phyloP scores from a whole-genome alignment of 2,329 filamentous ascomycete species.

The Allantophomopsis lycopodina region DNA sequence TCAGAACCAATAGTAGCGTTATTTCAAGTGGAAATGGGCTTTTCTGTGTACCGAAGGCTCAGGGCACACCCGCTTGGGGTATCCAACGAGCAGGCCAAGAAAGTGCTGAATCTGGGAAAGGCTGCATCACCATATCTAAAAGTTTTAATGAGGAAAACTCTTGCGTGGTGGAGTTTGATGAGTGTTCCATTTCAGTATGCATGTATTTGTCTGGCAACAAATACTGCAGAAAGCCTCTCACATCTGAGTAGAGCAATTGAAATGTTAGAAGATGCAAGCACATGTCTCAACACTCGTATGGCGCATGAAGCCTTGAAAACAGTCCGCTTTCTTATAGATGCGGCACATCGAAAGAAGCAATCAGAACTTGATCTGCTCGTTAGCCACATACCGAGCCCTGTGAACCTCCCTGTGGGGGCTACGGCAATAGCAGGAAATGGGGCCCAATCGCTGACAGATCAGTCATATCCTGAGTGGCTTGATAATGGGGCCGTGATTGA shows the following conservation, averaged over 20 bases:
- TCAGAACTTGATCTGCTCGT: constrained; percentile 9
- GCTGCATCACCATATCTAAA: constrained; percentile 19
- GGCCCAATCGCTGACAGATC: constrained; percentile 4
- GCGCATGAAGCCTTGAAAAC: constrained; percentile 20
- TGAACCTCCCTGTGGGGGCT: no score
- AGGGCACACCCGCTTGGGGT: constrained; percentile 21
- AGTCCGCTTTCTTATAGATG: constrained; percentile 11
- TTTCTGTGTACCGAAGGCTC: constrained; percentile 24
- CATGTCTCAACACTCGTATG: constrained; percentile 16
- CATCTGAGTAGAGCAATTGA: constrained; percentile 21
- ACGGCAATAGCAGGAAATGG: no score
- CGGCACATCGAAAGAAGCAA: constrained; percentile 14
- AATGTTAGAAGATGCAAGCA: constrained; percentile 22
- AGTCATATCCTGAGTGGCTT: not conserved
- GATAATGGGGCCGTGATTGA: not conserved
- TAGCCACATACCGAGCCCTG: no score
- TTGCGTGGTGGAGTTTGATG: constrained; percentile 28
- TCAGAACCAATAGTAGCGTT: constrained; percentile 19
- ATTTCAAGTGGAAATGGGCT: constrained; percentile 15
- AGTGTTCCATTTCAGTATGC: constrained; percentile 26
- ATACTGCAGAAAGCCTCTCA: constrained; percentile 21
- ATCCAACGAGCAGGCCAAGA: constrained; percentile 22
- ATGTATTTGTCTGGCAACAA: constrained; percentile 25
- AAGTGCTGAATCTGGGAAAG: constrained; percentile 19
- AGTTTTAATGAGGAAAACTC: constrained; percentile 16